Conservation (phyloP, 352 stramenopile genomes). For the Globisporangium barbulae region DNA sequence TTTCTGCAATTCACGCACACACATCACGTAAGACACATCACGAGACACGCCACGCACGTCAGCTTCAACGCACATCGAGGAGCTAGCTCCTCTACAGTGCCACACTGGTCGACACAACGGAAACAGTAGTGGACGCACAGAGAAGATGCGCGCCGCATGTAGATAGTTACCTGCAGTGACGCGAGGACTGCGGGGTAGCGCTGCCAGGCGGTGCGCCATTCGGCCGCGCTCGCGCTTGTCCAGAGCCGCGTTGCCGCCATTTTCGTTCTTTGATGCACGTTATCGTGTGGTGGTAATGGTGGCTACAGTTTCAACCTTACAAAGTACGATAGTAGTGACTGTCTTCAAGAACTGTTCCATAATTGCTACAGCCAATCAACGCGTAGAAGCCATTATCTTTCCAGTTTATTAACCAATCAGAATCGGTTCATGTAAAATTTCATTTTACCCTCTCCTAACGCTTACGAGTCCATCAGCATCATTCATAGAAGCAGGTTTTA, state of each 20-base stretch:
- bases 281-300: neutral
- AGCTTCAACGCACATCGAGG: neutral
- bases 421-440: neutral
- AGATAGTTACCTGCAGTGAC: constrained; percentile 30
- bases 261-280: neutral
- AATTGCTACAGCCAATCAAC: neutral
- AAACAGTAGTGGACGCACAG: neutral
- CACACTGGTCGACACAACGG: neutral
- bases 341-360: neutral
- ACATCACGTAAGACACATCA: neutral
- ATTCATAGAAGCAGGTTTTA: neutral
- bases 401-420: neutral
- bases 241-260: constrained; percentile 23
- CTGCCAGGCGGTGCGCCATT: constrained; percentile 35
- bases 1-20: constrained; percentile 30
- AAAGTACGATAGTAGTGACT: constrained; percentile 9
- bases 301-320: neutral
- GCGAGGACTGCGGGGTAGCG: constrained; percentile 42
- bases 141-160: neutral
- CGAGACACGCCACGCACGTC: neutral
- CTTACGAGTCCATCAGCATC: neutral
- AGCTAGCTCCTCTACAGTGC: neutral
- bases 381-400: constrained; percentile 1
- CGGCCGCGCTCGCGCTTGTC: constrained; percentile 18
- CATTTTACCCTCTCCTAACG: neutral